Conservation (phyloP, 805 yeast genomes). For the Ogataea nitratoaversa region DNA sequence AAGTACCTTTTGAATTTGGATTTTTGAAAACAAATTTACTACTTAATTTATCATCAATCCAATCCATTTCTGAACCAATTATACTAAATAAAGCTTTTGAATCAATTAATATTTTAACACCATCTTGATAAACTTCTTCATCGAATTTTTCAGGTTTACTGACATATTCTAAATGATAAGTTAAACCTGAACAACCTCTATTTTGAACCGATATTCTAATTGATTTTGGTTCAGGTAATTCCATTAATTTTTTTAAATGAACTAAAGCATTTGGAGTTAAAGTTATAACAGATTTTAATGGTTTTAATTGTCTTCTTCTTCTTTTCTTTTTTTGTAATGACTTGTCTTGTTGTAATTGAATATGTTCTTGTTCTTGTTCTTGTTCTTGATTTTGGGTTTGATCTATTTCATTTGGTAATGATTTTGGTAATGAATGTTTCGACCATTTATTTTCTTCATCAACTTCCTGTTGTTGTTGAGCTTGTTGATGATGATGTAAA, state of each 20-base stretch:
- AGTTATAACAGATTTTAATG: constrained; percentile 86
- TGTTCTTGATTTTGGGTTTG: too few species aligned
- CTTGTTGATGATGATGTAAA: not conserved
- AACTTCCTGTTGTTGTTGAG: not conserved
- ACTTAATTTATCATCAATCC: constrained; percentile 89
- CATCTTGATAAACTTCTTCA: constrained; percentile 89
- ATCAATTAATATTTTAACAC: constrained; percentile 87
- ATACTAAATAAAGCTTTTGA: constrained; percentile 94
- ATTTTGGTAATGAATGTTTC: constrained; percentile 25
- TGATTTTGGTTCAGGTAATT: constrained; percentile 82
- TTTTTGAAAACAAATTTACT: constrained; percentile 88
- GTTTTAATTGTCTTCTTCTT: constrained; percentile 64
- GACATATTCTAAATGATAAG: constrained; percentile 89
- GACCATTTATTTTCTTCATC: constrained; percentile 23
- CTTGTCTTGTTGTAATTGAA: constrained; percentile 2
- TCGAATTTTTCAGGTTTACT: constrained; percentile 91
- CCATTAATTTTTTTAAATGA: constrained; percentile 64
- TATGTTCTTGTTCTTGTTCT: too few species aligned
- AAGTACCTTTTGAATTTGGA: constrained; percentile 96
- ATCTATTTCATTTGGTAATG: constrained; percentile 4
- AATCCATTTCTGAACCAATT: constrained; percentile 97
- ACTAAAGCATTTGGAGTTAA: constrained; percentile 69
- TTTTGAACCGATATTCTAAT: constrained; percentile 92
- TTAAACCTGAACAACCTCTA: constrained; percentile 94
- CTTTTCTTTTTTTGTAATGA: constrained; percentile 12